Evolutionary conservation across 148 eudicot species (phyloP), one percentile per base, ranked within the genome.

Genomic region (Fagopyrum esculentum): DNA sequence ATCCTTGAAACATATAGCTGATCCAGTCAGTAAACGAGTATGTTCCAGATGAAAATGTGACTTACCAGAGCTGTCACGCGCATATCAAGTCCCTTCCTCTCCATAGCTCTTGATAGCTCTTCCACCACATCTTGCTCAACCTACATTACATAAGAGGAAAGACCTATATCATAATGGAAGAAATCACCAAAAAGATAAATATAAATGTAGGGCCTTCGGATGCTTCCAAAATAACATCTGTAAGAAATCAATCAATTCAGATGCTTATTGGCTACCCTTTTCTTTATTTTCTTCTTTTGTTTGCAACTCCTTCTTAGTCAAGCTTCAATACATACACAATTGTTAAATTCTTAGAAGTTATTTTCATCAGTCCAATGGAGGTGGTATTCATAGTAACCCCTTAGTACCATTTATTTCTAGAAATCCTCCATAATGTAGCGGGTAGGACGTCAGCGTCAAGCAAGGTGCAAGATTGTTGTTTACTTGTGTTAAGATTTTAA

Each of bases 51-150:
- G 17, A 48, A 61, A 76, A 22, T 57, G 45, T 50, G 52, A 82
- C 78, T 84, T 81, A 89, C 99, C 93, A 96, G 84, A 29, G 99
- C 99, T 77, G 99, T 43, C 75, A 96, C 99, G 73, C 88, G 91
- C 99, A 92, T 92, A 82, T 92, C 90, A 79, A 92, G 79, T 69
- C 93, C 89, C 74, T 80, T 85, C 80, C 87, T 86, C 75, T 96
- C 83, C 88, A 96, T 81, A 59, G 99, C 96, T 79, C 87, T 84
- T 75, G 89, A 85, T 81, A 96, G 83, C 84, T 96, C 93, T 17
- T 77, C 91, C 73, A 96, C 99, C 69, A 96, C 90, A 80, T 96
- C 99, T 80, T 89, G 45, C 75, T 93, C 98, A 77, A 92, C 90
- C 98, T 95, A 78, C 72, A 75, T 72, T 17, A 64, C 17, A 83